phyloP scores from a whole-genome alignment of 306 rosid species.

The Acacia crassicarpa region DNA sequence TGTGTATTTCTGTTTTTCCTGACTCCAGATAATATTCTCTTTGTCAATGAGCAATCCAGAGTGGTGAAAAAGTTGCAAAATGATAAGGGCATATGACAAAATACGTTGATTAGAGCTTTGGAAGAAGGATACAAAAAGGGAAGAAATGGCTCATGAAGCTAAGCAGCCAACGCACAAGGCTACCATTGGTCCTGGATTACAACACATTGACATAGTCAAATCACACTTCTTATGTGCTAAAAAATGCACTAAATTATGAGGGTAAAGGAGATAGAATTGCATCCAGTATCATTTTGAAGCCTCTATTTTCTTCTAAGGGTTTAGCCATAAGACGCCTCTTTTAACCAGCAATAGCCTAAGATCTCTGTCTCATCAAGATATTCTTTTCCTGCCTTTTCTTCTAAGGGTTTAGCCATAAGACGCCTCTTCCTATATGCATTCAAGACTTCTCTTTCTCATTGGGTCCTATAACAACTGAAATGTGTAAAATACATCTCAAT shows the following conservation, averaged over 20 bases:
- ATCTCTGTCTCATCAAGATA: not conserved
- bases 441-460: too few relatives aligned
- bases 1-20: not conserved
- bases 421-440: too few relatives aligned
- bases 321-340: not conserved
- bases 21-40: not conserved
- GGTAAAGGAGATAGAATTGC: not conserved
- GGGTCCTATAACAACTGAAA: too few relatives aligned
- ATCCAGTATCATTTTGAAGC: not conserved
- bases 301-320: not conserved
- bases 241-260: not conserved
- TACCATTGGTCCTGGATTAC: not conserved
- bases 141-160: not conserved
- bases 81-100: not conserved
- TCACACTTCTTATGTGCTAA: not conserved
- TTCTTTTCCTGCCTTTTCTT: not conserved
- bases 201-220: not conserved
- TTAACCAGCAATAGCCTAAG: not conserved
- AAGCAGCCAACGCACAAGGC: not conserved
- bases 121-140: not conserved
- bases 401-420: too few relatives aligned
- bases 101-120: not conserved
- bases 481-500: not conserved
- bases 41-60: not conserved
- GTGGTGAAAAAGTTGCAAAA: not conserved